Base-by-base conservation (phyloP, 2,329 filamentous ascomycete species). In the Cytospora piceicola region DNA sequence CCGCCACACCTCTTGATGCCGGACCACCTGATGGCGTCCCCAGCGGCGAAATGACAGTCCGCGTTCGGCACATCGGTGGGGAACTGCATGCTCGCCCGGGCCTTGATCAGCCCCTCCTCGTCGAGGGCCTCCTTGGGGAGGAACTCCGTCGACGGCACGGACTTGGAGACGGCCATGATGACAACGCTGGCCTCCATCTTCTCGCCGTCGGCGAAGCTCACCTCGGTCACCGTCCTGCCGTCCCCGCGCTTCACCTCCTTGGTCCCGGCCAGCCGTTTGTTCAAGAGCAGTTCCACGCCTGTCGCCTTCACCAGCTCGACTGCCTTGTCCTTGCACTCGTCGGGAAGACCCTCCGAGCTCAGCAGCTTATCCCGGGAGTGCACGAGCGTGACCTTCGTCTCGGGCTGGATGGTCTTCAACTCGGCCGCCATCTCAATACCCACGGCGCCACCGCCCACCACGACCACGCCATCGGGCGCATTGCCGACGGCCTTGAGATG, bases 341-440 rank as follows among this genome's bases (percentile, higher is more conserved):
- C 85, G 0, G 90, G 88, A 2, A 95, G 81, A 3, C 85, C 86
- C 77, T 95, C 92, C 0, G 89, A 86, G 0, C 90, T 93, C 9
- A 94, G 81, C 1, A 94, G 83, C 71, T 85, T 85, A 30, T 84
- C 80, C 24, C 90, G 82, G 4, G 91, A 93, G 74, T 94, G 92
- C 5, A 92, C 85, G 1, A 95, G 83, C 0, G 87, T 91, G n/a
- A 94, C 88, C 51, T 84, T 83, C 62, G 87, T 79, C 14, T 83
- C 72, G 0, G 92, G 90, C 67, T 89, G 83, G 29, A 88, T 79
- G 55, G 85, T 75, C 76, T 93, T 94, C 62, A 94, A 80, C 77
- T 95, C 91, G 1, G 90, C 87, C 0, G 92, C 90, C 83, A 94
- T 93, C 75, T 94, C 91, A 63, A 94, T 88, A 11, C 92, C 92